Base-by-base conservation (phyloP, 2,329 filamentous ascomycete species). In the Neospermospora avenae region DNA sequence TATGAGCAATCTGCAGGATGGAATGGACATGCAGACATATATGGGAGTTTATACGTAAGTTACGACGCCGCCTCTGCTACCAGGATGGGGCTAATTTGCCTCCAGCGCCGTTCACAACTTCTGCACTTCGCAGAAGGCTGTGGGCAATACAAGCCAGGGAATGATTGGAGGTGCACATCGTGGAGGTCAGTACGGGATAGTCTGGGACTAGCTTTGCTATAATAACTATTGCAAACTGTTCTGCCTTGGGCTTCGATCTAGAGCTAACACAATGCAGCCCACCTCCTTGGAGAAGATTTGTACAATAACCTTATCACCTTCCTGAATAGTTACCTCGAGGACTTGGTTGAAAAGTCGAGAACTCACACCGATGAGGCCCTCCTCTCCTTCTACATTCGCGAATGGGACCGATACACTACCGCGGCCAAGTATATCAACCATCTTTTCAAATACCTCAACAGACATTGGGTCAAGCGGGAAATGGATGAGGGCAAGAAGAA, bases 401-500 rank as follows among this genome's bases (percentile, higher is more conserved):
- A 99, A 81, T 99, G 95, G 95, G 87, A 89, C 67, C 85, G 95
- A 63, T 99, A 97, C 77, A 99, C 95, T 1, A 91, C 90, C 14
- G 93, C 95, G 1, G 95, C 93, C 61, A 96, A 96, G 76, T 99
- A 96, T 77, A 95, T 97, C 74, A 96, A 99, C 76, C 93, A 99
- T 73, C 80, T 99, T 7, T 99, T 99, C 80, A 82, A 89, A 57
- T 99, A 99, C 73, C 84, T 99, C 25, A 99, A 99, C 73, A 86
- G 95, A 31, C 95, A 99, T 77, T 99, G 96, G 95, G 95, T 99
- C 1, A 99, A 97, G 81, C 84, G 95, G 31, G 95, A 99, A 77
- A 96, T 99, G 77, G 95, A 99, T 65, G 95, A 99, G 75, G 95
- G 95, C 35, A 98, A 99, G 78, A 97, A 98, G 80, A 90, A 93